Conservation (phyloP, 2,329 filamentous ascomycete genomes). For the Volutella citrinella region DNA sequence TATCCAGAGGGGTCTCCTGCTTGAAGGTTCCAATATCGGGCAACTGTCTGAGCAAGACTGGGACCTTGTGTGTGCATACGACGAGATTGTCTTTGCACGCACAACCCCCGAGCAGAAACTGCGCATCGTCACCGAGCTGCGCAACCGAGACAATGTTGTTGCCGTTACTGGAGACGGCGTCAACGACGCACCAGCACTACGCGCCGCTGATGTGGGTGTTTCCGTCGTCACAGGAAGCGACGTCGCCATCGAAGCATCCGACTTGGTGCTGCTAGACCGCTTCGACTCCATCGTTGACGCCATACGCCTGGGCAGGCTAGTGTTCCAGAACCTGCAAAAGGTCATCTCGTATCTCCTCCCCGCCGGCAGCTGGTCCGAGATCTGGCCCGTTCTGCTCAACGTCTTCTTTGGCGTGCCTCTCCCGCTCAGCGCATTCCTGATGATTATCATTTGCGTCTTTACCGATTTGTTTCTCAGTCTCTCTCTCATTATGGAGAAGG, state of each 20-base stretch:
- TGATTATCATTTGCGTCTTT: conserved; percentile 58
- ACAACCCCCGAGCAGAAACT: conserved; percentile 70
- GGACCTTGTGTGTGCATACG: conserved; percentile 45
- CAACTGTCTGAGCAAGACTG: conserved; percentile 48
- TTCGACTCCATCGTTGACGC: conserved; percentile 70
- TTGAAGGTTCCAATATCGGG: conserved; percentile 58
- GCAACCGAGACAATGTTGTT: conserved; percentile 55
- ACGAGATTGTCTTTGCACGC: conserved; percentile 65
- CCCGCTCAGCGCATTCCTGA: conserved; percentile 50
- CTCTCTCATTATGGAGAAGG: conserved; percentile 53
- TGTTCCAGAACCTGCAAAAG: conserved; percentile 41
- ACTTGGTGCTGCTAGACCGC: conserved; percentile 67
- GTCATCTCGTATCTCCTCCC: conserved; percentile 45
- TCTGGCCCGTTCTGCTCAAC: conserved; percentile 55
- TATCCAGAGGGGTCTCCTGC: conserved; percentile 23
- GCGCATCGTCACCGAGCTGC: conserved; percentile 67
- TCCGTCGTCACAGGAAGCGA: conserved; percentile 63
- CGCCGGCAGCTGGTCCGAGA: conserved; percentile 53
- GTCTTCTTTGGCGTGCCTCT: conserved; percentile 54
- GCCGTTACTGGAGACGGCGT: conserved; percentile 75
- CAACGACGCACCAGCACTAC: conserved; percentile 64
- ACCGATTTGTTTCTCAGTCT: conserved; percentile 51
- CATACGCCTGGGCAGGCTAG: conserved; percentile 44
- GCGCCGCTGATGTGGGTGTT: conserved; percentile 67
- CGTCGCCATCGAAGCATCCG: conserved; percentile 61